A percentile compares a stretch with the other conserved stretches of the same genome.
These are phyloP conservation scores for Paramecium pentaurelia DNA, from an alignment of 73 alveolate species.

Conservation along the genomic window DNA sequence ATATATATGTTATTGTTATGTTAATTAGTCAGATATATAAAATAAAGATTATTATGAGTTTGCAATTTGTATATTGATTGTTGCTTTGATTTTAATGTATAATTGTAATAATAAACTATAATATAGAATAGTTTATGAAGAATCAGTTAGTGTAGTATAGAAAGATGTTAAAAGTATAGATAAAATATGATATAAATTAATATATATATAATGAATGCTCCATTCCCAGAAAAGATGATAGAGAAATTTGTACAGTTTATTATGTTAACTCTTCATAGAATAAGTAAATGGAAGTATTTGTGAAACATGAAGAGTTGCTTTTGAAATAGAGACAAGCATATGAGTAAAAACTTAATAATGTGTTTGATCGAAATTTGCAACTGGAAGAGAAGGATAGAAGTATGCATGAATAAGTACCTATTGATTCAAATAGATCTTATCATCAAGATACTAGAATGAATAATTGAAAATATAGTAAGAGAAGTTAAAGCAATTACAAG, in stretches of 20 bases:
- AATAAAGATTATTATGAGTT: background rate
- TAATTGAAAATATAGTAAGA: background rate
- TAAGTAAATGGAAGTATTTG: background rate
- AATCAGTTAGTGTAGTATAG: background rate
- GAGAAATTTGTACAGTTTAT: conserved; percentile 21
- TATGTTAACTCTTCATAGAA: background rate
- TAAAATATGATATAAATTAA: background rate
- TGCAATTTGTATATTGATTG: background rate
- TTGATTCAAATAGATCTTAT: background rate
- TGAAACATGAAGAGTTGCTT: conserved; percentile 4
- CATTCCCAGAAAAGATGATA: conserved; percentile 23
- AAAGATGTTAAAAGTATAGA: background rate
- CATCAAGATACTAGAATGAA: background rate
- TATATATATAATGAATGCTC: conserved; percentile 2
- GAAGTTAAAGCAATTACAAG: background rate
- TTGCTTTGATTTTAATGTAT: background rate
- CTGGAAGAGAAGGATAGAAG: background rate
- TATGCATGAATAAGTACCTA: background rate
- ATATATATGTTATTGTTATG: no score
- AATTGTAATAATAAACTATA: background rate
- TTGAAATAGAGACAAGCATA: background rate
- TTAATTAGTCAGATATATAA: no score
- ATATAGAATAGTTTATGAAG: background rate
- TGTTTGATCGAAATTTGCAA: background rate
- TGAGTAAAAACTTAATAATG: conserved; percentile 5